Percentiles rank a stretch among this genome's conserved stretches.
phyloP scores from a whole-genome alignment of 2,329 filamentous ascomycete species.

The Ophiocordyceps robertsii region DNA sequence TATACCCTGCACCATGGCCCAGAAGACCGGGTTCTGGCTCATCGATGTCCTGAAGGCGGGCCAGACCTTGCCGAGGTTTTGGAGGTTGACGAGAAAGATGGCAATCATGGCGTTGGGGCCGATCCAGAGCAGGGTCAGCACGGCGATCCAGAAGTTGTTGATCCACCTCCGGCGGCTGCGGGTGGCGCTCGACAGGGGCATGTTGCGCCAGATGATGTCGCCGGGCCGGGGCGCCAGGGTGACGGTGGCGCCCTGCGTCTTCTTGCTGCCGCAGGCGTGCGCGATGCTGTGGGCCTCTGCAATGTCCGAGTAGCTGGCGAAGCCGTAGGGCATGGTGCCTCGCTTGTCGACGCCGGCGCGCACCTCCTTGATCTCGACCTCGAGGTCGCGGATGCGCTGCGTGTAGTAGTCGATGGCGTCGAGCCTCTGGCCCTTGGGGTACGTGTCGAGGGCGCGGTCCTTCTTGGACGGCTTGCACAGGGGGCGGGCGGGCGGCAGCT shows the following conservation, averaged over 20 bases:
- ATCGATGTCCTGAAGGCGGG: conserved; percentile 55
- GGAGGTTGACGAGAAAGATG: conserved; percentile 79
- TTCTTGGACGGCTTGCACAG: conserved; percentile 69
- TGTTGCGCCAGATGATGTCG: conserved; percentile 93
- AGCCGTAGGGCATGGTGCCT: conserved; percentile 82
- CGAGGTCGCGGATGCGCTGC: conserved; percentile 68
- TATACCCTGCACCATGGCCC: conserved; percentile 88
- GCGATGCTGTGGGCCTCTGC: conserved; percentile 79
- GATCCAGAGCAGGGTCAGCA: conserved; percentile 77
- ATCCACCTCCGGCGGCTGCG: conserved; percentile 61
- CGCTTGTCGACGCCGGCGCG: conserved; percentile 73
- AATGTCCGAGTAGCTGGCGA: conserved; percentile 85
- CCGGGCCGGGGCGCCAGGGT: conserved; percentile 71
- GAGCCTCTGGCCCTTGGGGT: conserved; percentile 59
- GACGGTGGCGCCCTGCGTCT: conserved; percentile 65
- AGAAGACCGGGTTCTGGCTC: conserved; percentile 48
- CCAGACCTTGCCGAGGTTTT: conserved; percentile 73
- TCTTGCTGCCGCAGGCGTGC: conserved; percentile 67
- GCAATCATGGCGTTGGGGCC: conserved; percentile 89
- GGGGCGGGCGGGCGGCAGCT: conserved; percentile 64
- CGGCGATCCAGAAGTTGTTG: conserved; percentile 71
- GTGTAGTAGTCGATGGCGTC: conserved; percentile 93
- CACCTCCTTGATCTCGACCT: conserved; percentile 72
- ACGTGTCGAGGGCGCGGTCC: conserved; percentile 53
- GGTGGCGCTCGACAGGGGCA: conserved; percentile 55